A percentile compares a stretch with the other conserved stretches of the same genome.
These are phyloP conservation scores for Ramalina intermedia DNA, from an alignment of 495 filamentous ascomycete genomes.

Conservation along the genomic window DNA sequence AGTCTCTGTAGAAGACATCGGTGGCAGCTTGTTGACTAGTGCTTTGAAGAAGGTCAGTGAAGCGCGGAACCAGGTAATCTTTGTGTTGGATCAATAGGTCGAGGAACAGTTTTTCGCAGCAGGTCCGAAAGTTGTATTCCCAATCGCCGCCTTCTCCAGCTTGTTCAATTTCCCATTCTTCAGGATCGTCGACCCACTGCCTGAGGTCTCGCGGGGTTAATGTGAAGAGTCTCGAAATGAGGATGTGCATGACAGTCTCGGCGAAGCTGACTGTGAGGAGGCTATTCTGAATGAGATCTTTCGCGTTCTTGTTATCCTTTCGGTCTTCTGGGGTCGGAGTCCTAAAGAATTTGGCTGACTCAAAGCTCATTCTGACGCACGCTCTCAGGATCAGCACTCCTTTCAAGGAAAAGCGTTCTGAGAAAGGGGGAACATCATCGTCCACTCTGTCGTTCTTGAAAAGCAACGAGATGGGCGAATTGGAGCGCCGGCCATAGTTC, in stretches of 20 bases:
- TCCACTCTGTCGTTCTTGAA: conserved; percentile 33
- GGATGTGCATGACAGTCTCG: conserved; percentile 59
- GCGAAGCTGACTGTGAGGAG: conserved; percentile 65
- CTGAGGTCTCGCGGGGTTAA: conserved; percentile 73
- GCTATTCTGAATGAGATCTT: conserved; percentile 47
- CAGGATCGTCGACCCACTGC: conserved; percentile 82
- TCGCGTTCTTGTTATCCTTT: conserved; percentile 47
- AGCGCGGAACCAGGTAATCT: conserved; percentile 53
- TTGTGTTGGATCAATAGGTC: conserved; percentile 83
- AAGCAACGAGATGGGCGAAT: conserved; percentile 25
- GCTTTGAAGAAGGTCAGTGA: conserved; percentile 63
- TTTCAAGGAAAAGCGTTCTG: conserved; percentile 65
- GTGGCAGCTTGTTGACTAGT: conserved; percentile 26
- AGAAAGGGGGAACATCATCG: conserved; percentile 39
- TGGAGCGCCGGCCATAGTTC: conserved; percentile 40
- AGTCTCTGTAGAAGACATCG: conserved; percentile 74
- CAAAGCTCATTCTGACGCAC: conserved; percentile 71
- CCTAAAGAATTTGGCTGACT: conserved; percentile 63
- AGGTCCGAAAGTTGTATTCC: conserved; percentile 80
- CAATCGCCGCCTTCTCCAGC: conserved; percentile 55
- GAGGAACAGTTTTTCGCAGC: conserved; percentile 84
- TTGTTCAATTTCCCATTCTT: conserved; percentile 61
- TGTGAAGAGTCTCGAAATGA: conserved; percentile 78
- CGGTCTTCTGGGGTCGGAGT: conserved; percentile 58
- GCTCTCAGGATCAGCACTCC: conserved; percentile 71